A percentile compares a stretch with the other conserved stretches of the same genome.
Evolutionary conservation across 192 early-diverging fungal species (phyloP).

Genomic region (Coemansia sp.): DNA sequence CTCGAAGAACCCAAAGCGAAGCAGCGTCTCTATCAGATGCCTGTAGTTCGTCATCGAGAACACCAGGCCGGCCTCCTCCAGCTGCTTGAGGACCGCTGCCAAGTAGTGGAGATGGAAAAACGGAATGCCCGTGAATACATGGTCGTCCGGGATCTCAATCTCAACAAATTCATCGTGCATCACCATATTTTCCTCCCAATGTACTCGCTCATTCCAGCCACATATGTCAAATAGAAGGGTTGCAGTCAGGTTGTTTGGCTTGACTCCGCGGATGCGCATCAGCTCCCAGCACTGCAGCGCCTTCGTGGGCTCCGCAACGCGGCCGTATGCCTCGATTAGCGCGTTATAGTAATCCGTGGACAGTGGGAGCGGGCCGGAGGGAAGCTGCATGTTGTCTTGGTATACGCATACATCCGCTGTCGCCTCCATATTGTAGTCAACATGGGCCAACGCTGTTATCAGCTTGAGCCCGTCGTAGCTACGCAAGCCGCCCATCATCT

Average conservation of each 20-base stretch:
- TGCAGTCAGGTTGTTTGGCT: constrained; percentile 45
- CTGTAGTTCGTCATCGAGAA: constrained; percentile 41
- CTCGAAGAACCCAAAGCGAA: constrained; percentile 29
- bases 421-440: constrained; percentile 51
- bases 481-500: constrained; percentile 39
- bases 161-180: constrained; percentile 28
- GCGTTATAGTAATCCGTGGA: constrained; percentile 40
- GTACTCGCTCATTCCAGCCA: constrained; percentile 51
- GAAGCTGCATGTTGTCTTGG: background rate
- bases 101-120: constrained; percentile 43
- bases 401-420: background rate
- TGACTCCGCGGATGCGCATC: constrained; percentile 47
- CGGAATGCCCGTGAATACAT: constrained; percentile 37
- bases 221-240: constrained; percentile 51
- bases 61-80: constrained; percentile 40
- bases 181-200: constrained; percentile 48
- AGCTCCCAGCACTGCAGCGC: constrained; percentile 54
- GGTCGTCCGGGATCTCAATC: constrained; percentile 37
- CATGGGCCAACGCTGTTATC: constrained; percentile 37
- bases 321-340: constrained; percentile 49
- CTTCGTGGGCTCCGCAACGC: constrained; percentile 40
- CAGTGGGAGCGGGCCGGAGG: constrained; percentile 24
- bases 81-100: constrained; percentile 28
- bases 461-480: constrained; percentile 48
- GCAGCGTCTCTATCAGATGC: constrained; percentile 43